phyloP scores from a whole-genome alignment of 2,329 filamentous ascomycete species.

The Talaromyces sp. region DNA sequence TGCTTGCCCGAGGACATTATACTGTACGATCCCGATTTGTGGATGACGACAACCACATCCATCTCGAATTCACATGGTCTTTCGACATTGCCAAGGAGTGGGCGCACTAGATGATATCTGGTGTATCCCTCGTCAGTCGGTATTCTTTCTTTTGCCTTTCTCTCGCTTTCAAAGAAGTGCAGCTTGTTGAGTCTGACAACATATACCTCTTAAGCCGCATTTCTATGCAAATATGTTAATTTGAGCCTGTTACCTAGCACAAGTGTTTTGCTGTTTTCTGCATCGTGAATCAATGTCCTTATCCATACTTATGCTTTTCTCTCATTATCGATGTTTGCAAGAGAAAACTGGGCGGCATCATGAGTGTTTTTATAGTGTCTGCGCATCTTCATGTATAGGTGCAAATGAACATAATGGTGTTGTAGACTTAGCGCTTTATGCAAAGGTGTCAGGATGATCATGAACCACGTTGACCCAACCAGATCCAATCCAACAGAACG shows the following conservation, averaged over 20 bases:
- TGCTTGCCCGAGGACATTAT: slow-evolving; percentile 87
- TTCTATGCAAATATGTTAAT: not conserved
- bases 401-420: not conserved
- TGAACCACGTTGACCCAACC: no score
- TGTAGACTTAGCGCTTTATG: not conserved
- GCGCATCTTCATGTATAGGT: not conserved
- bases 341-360: not conserved
- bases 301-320: not conserved
- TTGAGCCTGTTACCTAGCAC: not conserved
- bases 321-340: not conserved
- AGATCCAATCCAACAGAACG: no score
- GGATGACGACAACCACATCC: slow-evolving; percentile 87
- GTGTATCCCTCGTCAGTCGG: no score
- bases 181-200: not conserved
- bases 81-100: slow-evolving; percentile 98
- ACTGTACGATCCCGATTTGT: slow-evolving; percentile 83
- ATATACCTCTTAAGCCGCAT: not conserved
- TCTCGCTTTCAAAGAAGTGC: not conserved
- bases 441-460: not conserved
- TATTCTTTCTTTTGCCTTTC: slow-evolving; percentile 10
- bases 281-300: not conserved
- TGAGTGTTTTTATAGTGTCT: not conserved
- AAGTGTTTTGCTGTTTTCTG: not conserved
- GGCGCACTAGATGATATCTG: slow-evolving; percentile 34
- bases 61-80: slow-evolving; percentile 90